Evolutionary conservation across 176 grass and related monocot species (phyloP).

Genomic region (Carex littledalei): DNA sequence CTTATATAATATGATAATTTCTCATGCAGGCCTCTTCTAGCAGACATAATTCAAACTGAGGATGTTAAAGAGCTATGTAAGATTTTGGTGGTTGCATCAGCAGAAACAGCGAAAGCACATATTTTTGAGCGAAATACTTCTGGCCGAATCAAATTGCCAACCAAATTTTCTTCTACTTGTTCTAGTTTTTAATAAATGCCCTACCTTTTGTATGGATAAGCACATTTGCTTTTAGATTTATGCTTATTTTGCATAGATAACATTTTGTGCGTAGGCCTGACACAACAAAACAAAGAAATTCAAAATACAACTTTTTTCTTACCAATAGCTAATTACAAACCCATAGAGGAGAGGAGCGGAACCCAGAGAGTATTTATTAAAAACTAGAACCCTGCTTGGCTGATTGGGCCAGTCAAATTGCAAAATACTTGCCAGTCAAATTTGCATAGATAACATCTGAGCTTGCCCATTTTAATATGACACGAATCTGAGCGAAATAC

Average conservation of each 20-base stretch:
- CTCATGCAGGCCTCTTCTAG: constrained; percentile 83
- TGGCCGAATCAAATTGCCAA: not conserved
- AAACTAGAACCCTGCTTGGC: no score
- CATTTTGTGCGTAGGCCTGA: not conserved
- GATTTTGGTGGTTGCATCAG: constrained; percentile 65
- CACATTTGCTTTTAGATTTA: not conserved
- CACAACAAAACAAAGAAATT: no score
- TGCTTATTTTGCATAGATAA: not conserved
- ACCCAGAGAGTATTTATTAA: no score
- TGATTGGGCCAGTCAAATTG: no score
- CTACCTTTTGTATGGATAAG: not conserved
- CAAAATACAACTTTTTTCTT: no score
- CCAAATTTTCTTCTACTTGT: not conserved
- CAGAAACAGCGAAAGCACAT: constrained; percentile 51
- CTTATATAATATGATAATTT: not conserved
- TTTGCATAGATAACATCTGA: no score
- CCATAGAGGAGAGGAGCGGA: no score
- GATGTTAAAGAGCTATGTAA: constrained; percentile 85
- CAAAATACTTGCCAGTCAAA: no score
- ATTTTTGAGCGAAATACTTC: not conserved
- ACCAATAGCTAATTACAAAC: no score
- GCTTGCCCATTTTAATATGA: no score
- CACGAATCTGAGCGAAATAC: no score
- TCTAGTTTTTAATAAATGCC: not conserved
- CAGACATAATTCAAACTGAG: constrained; percentile 69